Evolutionary conservation across 1,284 basidiomycete species (phyloP), one percentile per base, ranked within the genome.

Genomic region (Marasmius fiardii): DNA sequence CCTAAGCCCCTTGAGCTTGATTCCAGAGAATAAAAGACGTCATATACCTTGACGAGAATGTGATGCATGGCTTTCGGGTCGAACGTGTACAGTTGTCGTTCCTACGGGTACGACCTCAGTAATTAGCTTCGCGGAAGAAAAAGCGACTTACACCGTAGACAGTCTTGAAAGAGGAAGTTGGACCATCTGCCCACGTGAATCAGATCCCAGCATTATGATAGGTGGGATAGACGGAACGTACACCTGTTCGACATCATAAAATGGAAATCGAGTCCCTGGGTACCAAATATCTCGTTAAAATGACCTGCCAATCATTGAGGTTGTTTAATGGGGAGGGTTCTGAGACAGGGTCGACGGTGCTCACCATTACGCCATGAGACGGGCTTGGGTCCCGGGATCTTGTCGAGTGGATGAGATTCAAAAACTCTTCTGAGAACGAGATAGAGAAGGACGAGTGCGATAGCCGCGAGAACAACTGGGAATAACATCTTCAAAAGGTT

Each of bases 1-100:
- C 56, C 56, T 57, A 35, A n/a, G 31, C 4, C n/a, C 3, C 12
- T 1, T 12, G 7, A 23, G n/a, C 26, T 20, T n/a, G n/a, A n/a
- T n/a, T n/a, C n/a, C n/a, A n/a, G n/a, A 4, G 21, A 6, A 16
- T 16, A 18, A 7, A 33, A 28, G 11, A 26, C 1, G 18, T 21
- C 4, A 24, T 53, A 10, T 11, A 63, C 64, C 53, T 65, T 71
- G 28, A 71, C 67, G 18, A 73, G 41, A 34, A 73, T 67, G 28
- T 70, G 68, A 52, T 73, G 66, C 50, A 73, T 45, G 2, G 70
- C 70, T 56, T 66, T 67, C 10, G 71, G 68, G 51, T 73, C 71
- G 18, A 65, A 69, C 1, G 64, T 62, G 39, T 67, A 63, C 20
- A 70, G 56, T 51, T 61, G 56, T 39, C 63, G 67, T 33, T 63